phyloP scores from a whole-genome alignment of 2,329 filamentous ascomycete species.

The Calonectria pseudoreteaudii region DNA sequence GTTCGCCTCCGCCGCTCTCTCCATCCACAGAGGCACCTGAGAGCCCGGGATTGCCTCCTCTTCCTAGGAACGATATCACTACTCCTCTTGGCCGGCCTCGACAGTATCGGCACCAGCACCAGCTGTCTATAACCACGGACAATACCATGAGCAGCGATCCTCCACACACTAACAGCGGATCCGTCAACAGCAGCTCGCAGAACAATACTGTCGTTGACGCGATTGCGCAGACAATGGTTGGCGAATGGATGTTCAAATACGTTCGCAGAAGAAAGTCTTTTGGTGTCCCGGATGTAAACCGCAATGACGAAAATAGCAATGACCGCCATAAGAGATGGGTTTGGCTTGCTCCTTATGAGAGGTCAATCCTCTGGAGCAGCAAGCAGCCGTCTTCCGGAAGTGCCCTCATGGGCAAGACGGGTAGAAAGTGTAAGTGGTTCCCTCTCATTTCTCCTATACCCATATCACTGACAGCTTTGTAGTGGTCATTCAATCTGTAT shows the following conservation, averaged over 20 bases:
- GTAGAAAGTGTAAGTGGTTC: conserved; percentile 84
- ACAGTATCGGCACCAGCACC: conserved; percentile 65
- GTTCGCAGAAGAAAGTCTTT: conserved; percentile 91
- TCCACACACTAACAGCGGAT: conserved; percentile 63
- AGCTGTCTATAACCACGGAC: conserved; percentile 70
- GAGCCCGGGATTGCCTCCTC: conserved; percentile 77
- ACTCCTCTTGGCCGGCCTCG: conserved; percentile 63
- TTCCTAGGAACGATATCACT: conserved; percentile 79
- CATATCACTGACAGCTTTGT: conserved; percentile 47
- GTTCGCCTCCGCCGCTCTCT: conserved; percentile 75
- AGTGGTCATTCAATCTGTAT: conserved; percentile 96
- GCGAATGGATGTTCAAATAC: conserved; percentile 97
- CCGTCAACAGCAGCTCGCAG: conserved; percentile 56
- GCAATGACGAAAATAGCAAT: conserved; percentile 77
- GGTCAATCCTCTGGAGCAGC: conserved; percentile 97
- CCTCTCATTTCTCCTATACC: conserved; percentile 19
- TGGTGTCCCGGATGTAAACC: conserved; percentile 76
- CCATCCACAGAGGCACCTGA: conserved; percentile 75
- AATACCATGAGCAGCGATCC: conserved; percentile 58
- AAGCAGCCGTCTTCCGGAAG: conserved; percentile 92
- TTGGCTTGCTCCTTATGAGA: conserved; percentile 96
- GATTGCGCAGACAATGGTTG: conserved; percentile 98
- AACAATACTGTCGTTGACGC: conserved; percentile 90
- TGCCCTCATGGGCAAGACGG: conserved; percentile 92
- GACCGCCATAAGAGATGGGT: conserved; percentile 97